Base-by-base conservation (phyloP, 805 yeast species). In the Myxozyma nipponensis region DNA sequence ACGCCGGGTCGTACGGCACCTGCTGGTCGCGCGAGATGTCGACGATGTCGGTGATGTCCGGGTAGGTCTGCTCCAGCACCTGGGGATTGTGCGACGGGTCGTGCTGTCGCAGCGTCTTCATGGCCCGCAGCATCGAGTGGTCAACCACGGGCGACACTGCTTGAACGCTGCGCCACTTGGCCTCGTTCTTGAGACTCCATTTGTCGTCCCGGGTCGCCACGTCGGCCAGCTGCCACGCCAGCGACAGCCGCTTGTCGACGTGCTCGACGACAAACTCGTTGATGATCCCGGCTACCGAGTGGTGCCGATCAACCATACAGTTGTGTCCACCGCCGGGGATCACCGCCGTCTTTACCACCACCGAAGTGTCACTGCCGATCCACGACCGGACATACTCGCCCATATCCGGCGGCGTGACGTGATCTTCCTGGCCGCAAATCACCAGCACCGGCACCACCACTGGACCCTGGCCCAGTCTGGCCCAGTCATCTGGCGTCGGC, bases 121-220 rank as follows among this genome's bases (percentile, higher is more conserved):
- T 82, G 2, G 86, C 90, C 15, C 84, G 59, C 41, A 84, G 67
- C 5, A 78, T 78, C 1, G 83, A 69, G 1, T 61, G 61, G 23
- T 66, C 73, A 47, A 52, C 66, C 46, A 56, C 57, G 50, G 61
- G 56, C 0, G 84, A 78, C 0, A 84, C 71, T 0, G 81, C 71
- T 40, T 72, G 72, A 4, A 81, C 71, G 30, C 73, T 69, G 62
- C 74, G 72, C 91, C 93, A 85, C 64, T 84, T 85, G 53, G 72
- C 74, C 62, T 83, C 85, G 62, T 84, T 85, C 65, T 84, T 84
- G 56, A 85, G 67, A 21, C 88, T 86, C 91, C 91, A 85, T 66
- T 85, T 84, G 46, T 78, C 74, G 2, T 85, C 85, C 59, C 80
- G 77, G 4, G 66, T 55, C 1, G 74, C 73, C 34, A 69, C 42